Evolutionary conservation across 2,329 filamentous ascomycete species (phyloP).

Genomic region (Huntiella savannae): DNA sequence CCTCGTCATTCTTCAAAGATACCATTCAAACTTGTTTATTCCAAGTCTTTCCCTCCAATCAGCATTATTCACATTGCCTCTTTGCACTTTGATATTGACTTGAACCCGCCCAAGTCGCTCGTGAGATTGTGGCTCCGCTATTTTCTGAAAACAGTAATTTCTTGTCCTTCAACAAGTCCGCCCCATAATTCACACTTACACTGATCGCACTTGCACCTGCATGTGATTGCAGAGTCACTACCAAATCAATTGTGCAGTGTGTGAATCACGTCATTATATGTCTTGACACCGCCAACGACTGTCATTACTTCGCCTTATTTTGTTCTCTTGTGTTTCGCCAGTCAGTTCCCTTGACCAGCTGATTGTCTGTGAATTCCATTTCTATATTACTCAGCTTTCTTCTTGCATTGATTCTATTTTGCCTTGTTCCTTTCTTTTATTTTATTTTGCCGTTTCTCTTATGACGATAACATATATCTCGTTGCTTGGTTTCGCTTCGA

Average conservation of each 20-base stretch:
- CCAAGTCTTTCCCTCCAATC: neutral
- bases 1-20: too few species aligned
- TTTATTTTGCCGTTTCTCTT: neutral
- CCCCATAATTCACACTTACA: constrained; percentile 6
- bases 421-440: neutral
- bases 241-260: too few species aligned
- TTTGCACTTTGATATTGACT: too few species aligned
- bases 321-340: neutral
- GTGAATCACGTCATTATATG: neutral
- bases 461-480: too few species aligned
- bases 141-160: constrained; percentile 6
- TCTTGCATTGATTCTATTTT: constrained; percentile 10
- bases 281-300: neutral
- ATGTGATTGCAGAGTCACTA: too few species aligned
- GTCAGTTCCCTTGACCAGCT: neutral
- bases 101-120: too few species aligned
- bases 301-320: neutral
- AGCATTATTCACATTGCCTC: neutral
- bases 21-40: too few species aligned
- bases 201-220: neutral
- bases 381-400: constrained; percentile 2
- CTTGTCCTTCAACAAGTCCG: neutral
- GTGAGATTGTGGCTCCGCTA: neutral
- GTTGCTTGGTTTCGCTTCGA: neutral
- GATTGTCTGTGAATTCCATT: neutral